phyloP scores from a whole-genome alignment of 192 early-diverging fungal species.

The Spinellus fusiger region DNA sequence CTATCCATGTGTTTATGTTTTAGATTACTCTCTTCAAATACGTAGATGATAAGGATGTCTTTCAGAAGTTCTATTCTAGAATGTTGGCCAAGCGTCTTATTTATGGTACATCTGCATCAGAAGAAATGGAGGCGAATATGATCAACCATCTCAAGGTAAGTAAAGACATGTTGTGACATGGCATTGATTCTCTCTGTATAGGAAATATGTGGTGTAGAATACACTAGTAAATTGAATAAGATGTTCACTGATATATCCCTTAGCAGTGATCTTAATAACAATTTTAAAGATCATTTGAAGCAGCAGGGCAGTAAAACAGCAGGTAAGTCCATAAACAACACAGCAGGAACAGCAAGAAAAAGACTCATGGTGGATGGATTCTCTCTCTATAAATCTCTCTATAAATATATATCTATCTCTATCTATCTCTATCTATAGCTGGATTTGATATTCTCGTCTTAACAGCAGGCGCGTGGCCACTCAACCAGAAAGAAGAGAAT shows the following conservation, averaged over 20 bases:
- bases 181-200: constrained; percentile 5
- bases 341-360: background rate
- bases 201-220: constrained; percentile 92
- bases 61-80: constrained; percentile 95
- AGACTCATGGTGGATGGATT: background rate
- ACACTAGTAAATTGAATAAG: constrained; percentile 87
- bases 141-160: constrained; percentile 77
- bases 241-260: constrained; percentile 95
- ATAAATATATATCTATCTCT: too few species aligned
- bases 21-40: constrained; percentile 93
- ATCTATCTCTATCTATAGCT: constrained; percentile 24
- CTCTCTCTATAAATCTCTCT: background rate
- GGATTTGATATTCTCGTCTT: constrained; percentile 72
- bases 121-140: constrained; percentile 92
- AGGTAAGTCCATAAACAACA: constrained; percentile 1
- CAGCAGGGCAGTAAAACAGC: constrained; percentile 20
- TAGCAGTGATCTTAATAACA: constrained; percentile 84
- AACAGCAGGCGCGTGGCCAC: constrained; percentile 80
- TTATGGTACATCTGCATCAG: constrained; percentile 79
- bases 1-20: background rate
- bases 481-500: constrained; percentile 44
- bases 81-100: constrained; percentile 92
- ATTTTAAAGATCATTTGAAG: constrained; percentile 64
- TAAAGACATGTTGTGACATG: background rate
- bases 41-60: constrained; percentile 96